A percentile compares a stretch with the other conserved stretches of the same genome.
These are phyloP conservation scores for Stagonosporopsis rhizophila DNA, from an alignment of 2,329 filamentous ascomycete genomes.

Conservation along the genomic window DNA sequence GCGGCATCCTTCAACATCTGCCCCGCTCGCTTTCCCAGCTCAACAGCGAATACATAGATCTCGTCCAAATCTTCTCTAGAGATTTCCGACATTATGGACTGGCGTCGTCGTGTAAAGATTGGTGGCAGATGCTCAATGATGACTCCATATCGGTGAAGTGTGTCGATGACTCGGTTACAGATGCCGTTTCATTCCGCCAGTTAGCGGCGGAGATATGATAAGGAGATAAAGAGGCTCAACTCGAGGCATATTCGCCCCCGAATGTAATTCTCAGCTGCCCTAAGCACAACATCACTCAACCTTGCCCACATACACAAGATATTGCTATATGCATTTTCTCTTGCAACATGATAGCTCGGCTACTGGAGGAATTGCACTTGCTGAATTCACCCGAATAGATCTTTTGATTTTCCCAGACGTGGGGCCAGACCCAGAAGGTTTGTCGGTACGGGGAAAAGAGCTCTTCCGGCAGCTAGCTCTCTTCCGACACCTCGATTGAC, in stretches of 20 bases:
- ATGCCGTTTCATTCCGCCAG: constrained; percentile 14
- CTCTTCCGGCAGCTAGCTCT: constrained; percentile 7
- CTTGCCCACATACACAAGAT: background rate
- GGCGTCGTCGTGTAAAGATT: background rate
- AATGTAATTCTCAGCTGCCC: background rate
- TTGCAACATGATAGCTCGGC: background rate
- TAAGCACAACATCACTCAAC: background rate
- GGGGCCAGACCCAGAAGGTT: background rate
- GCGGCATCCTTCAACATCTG: constrained; percentile 70
- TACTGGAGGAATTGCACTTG: background rate
- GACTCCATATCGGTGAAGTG: constrained; percentile 7
- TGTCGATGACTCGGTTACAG: constrained; percentile 16
- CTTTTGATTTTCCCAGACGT: constrained; percentile 5
- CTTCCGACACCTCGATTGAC: constrained; percentile 3
- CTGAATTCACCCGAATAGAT: constrained; percentile 8
- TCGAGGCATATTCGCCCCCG: background rate
- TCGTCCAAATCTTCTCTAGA: constrained; percentile 62
- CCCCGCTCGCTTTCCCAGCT: constrained; percentile 74
- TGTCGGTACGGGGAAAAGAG: constrained; percentile 7
- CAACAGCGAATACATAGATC: constrained; percentile 74
- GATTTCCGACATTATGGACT: constrained; percentile 33
- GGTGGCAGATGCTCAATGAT: constrained; percentile 5
- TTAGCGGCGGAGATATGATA: constrained; percentile 19
- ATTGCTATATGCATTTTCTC: background rate
- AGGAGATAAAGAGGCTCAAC: constrained; percentile 13